These are phyloP conservation scores for Parascedosporium putredinis DNA, from an alignment of 2,329 filamentous ascomycete genomes.

Conservation along the genomic window DNA sequence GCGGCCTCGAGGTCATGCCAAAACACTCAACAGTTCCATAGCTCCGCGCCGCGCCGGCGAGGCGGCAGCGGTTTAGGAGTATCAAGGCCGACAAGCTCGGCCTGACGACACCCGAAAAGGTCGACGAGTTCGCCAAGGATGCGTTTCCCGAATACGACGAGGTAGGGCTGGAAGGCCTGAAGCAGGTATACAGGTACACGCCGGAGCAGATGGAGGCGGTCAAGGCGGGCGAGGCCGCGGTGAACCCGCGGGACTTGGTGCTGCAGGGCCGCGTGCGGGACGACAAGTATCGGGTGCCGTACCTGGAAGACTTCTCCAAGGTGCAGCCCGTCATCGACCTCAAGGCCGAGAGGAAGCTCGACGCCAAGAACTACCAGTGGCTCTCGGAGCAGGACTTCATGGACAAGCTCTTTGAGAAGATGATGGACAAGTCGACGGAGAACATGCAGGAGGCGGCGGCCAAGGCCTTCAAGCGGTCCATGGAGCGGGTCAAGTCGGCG, in stretches of 20 bases:
- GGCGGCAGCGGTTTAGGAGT: slow-evolving; percentile 42
- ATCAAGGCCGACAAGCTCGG: slow-evolving; percentile 42
- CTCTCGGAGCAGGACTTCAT: slow-evolving; percentile 51
- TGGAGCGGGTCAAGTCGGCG: slow-evolving; percentile 31
- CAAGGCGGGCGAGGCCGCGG: slow-evolving; percentile 66
- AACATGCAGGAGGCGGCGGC: slow-evolving; percentile 33
- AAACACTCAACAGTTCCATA: slow-evolving; percentile 36
- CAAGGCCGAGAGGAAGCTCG: slow-evolving; percentile 37
- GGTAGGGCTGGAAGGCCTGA: slow-evolving; percentile 52
- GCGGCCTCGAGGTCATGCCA: slow-evolving; percentile 12
- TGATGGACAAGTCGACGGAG: slow-evolving; percentile 41
- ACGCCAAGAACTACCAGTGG: slow-evolving; percentile 44
- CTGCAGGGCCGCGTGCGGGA: slow-evolving; percentile 60
- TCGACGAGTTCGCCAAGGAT: slow-evolving; percentile 34
- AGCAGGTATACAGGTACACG: slow-evolving; percentile 68
- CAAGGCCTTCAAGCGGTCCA: slow-evolving; percentile 29
- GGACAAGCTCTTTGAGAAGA: slow-evolving; percentile 16
- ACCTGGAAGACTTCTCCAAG: slow-evolving; percentile 73
- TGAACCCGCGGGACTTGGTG: slow-evolving; percentile 64
- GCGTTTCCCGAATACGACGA: slow-evolving; percentile 55
- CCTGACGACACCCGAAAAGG: slow-evolving; percentile 30
- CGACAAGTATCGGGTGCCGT: slow-evolving; percentile 62
- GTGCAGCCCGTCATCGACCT: slow-evolving; percentile 72
- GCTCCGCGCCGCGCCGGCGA: slow-evolving; percentile 34
- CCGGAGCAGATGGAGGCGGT: slow-evolving; percentile 73